Percentiles rank a stretch among this genome's conserved stretches.
Evolutionary conservation across 805 yeast species (phyloP).

Genomic region (Cyberlindnera suaveolens): DNA sequence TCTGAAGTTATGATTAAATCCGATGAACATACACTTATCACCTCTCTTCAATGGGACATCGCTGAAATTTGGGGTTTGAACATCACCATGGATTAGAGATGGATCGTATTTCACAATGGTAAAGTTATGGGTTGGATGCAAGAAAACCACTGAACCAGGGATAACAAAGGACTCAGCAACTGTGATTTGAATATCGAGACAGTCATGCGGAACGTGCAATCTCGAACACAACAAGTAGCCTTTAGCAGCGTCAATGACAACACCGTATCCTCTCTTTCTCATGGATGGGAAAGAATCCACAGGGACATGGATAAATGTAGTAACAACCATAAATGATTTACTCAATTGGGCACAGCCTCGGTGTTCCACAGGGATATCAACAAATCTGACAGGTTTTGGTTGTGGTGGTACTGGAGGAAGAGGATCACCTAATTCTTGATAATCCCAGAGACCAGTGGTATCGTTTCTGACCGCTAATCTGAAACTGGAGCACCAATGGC

Average conservation of each 20-base stretch:
- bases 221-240: slow-evolving; percentile 82
- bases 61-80: slow-evolving; percentile 61
- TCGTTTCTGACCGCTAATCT: slow-evolving; percentile 62
- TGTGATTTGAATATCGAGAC: slow-evolving; percentile 61
- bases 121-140: slow-evolving; percentile 85
- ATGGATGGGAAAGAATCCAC: slow-evolving; percentile 70
- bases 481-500: slow-evolving; percentile 79
- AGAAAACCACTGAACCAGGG: slow-evolving; percentile 73
- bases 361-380: slow-evolving; percentile 59
- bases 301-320: slow-evolving; percentile 57
- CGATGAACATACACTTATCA: slow-evolving; percentile 71
- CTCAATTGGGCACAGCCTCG: slow-evolving; percentile 48
- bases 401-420: slow-evolving; percentile 43
- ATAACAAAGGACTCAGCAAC: slow-evolving; percentile 82
- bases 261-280: slow-evolving; percentile 62
- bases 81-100: slow-evolving; percentile 59
- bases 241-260: slow-evolving; percentile 70
- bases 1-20: slow-evolving; percentile 66
- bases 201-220: slow-evolving; percentile 74
- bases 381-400: slow-evolving; percentile 63
- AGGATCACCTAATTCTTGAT: slow-evolving; percentile 45
- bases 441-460: slow-evolving; percentile 53
- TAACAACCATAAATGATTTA: slow-evolving; percentile 67
- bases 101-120: slow-evolving; percentile 84
- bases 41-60: slow-evolving; percentile 60